Base-by-base conservation (phyloP, 2,329 filamentous ascomycete species). In the Cladosporium sp. region DNA sequence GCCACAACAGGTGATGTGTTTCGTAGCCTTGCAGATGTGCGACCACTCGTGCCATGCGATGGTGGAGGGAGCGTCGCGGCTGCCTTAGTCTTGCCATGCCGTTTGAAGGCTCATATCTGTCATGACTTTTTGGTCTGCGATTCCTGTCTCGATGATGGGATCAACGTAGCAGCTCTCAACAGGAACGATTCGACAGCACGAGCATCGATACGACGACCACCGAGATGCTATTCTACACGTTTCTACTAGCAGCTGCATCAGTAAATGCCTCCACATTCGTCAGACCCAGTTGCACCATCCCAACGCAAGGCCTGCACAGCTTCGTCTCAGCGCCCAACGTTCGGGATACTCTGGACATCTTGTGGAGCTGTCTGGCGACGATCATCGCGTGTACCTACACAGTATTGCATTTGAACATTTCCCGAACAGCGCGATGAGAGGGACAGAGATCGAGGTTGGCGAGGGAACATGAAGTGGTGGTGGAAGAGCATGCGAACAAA, bases 401-500 rank as follows among this genome's bases (percentile, higher is more conserved):
- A 4, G 76, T 77, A 1, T 63, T 81, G 3, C 78, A 80, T 63
- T 69, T 80, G 4, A 79, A 80, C 50, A 70, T 81, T 81, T n/a
- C 76, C 28, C 14, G 44, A 49, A 21, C 56, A 64, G 21, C 62
- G 53, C 28, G 33, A 64, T 50, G 62, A 44, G 0, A 23, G 21
- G 29, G 50, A 53, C 14, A 18, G 53, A 37, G 53, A 59, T n/a
- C 35, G 18, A 16, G 53, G 53, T 29, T 58, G 53, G 53, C 33
- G 6, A 64, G 40, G 62, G 14, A 29, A 58, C 18, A 26, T 64
- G 26, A 65, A 55, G 26, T 60, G 64, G 64, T 61, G 31, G 28
- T 52, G 57, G 59, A 29, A 29, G 16, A 18, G 35, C 23, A n/a
- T 64, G 28, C 18, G 33, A 58, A 31, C 40, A 16, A 61, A 14